These are phyloP conservation scores for Fistulina hepatica DNA, from an alignment of 1,284 basidiomycete species.

Conservation along the genomic window DNA sequence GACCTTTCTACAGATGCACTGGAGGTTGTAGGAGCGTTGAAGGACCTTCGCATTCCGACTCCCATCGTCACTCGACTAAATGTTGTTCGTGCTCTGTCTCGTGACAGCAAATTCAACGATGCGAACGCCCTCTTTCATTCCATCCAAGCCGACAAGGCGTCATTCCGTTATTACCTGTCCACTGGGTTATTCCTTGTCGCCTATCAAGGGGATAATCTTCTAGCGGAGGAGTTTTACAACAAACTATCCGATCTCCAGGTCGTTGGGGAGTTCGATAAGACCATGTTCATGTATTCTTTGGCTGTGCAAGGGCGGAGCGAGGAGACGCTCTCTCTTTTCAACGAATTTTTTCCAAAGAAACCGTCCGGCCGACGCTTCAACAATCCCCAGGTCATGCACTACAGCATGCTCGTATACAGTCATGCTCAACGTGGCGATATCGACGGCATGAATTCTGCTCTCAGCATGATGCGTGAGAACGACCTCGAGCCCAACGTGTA, in stretches of 20 bases:
- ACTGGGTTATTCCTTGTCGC: slow-evolving; percentile 42
- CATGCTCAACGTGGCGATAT: slow-evolving; percentile 40
- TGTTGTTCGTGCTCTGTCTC: slow-evolving; percentile 37
- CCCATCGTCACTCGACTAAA: slow-evolving; percentile 22
- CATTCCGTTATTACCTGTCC: slow-evolving; percentile 23
- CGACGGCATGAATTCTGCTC: slow-evolving; percentile 44
- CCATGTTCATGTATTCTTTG: slow-evolving; percentile 43
- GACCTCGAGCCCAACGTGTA: slow-evolving; percentile 42
- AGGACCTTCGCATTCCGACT: slow-evolving; percentile 25
- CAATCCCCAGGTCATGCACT: slow-evolving; percentile 39
- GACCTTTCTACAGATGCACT: slow-evolving; percentile 29
- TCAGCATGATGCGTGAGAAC: slow-evolving; percentile 39
- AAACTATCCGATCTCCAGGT: slow-evolving; percentile 23
- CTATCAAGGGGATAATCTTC: slow-evolving; percentile 36
- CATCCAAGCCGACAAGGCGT: slow-evolving; percentile 13
- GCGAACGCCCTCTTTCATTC: slow-evolving; percentile 35
- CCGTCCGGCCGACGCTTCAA: slow-evolving; percentile 20
- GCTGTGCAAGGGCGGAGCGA: slow-evolving; percentile 34
- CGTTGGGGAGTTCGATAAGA: slow-evolving; percentile 25
- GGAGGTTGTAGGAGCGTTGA: slow-evolving; percentile 34
- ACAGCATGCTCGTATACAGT: slow-evolving; percentile 46
- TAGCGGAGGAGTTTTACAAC: slow-evolving; percentile 35
- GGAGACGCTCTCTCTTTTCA: slow-evolving; percentile 41
- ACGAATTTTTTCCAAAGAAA: slow-evolving; percentile 37
- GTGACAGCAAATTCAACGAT: slow-evolving; percentile 26